These are phyloP conservation scores for Russula compacta DNA, from an alignment of 768 basidiomycete genomes.

Conservation along the genomic window DNA sequence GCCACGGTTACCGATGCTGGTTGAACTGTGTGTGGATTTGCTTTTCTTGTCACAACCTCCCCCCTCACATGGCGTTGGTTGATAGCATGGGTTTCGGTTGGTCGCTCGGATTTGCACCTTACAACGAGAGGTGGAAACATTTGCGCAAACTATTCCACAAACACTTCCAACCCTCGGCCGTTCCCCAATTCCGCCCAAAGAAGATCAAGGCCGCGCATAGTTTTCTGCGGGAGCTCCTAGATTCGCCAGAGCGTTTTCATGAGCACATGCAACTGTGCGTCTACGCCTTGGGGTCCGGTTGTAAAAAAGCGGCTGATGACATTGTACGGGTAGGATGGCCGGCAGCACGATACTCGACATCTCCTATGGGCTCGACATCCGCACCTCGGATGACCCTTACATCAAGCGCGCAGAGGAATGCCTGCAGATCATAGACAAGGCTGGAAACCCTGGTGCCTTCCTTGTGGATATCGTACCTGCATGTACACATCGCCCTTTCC, in stretches of 20 bases:
- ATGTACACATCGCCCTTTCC: constrained; percentile 5
- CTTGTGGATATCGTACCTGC: constrained; percentile 24
- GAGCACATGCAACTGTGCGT: constrained; percentile 31
- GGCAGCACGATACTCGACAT: constrained; percentile 19
- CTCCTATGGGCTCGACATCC: constrained; percentile 18
- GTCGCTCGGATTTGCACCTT: constrained; percentile 24
- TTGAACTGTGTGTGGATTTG: constrained; percentile 11
- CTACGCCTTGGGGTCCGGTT: no score
- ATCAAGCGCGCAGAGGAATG: constrained; percentile 19
- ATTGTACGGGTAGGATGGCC: constrained; percentile 5
- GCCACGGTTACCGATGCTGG: constrained; percentile 19
- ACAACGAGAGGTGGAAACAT: constrained; percentile 29
- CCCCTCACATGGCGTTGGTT: background rate
- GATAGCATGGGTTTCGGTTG: constrained; percentile 19
- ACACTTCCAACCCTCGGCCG: constrained; percentile 21
- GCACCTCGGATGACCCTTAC: constrained; percentile 15
- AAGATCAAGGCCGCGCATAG: constrained; percentile 26
- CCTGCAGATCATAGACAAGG: constrained; percentile 11
- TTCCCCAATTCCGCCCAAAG: constrained; percentile 26
- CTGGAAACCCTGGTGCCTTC: constrained; percentile 22
- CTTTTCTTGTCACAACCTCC: background rate
- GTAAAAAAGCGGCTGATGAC: background rate
- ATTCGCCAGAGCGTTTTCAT: constrained; percentile 27
- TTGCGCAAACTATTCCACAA: constrained; percentile 27
- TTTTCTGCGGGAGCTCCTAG: constrained; percentile 28